Percentiles rank a stretch among this genome's conserved stretches.
Conservation (phyloP, 148 eudicot genomes). For the Nepenthes gracilis region DNA sequence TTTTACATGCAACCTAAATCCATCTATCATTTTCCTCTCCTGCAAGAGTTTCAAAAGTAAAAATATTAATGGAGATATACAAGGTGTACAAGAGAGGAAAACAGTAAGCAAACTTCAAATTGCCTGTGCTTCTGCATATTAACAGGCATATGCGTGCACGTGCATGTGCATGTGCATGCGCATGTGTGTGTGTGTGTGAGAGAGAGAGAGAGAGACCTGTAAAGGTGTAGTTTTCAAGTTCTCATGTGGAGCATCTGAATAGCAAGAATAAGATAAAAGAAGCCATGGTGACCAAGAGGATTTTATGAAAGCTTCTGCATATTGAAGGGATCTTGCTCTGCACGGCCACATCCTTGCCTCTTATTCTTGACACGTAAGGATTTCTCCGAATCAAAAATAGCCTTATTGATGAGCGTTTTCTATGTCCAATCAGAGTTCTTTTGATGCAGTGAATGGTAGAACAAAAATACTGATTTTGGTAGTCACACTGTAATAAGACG, state of each 20-base stretch:
- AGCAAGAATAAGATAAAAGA: slow-evolving; percentile 25
- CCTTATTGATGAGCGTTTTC: too few species aligned
- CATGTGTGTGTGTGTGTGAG: too few species aligned
- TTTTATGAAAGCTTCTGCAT: slow-evolving; percentile 17
- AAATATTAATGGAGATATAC: neutral
- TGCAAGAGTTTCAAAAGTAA: slow-evolving; percentile 13
- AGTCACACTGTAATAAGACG: too few species aligned
- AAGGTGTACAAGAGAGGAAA: neutral
- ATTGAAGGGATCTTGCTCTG: slow-evolving; percentile 21
- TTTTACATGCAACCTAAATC: slow-evolving; percentile 66
- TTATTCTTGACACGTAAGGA: too few species aligned
- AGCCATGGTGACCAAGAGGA: slow-evolving; percentile 37
- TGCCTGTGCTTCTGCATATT: neutral
- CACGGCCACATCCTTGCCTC: slow-evolving; percentile 30
- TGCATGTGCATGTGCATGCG: slow-evolving; percentile 4
- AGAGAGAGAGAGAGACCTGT: slow-evolving; percentile 27
- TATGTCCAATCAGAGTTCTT: too few species aligned
- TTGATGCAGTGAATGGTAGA: too few species aligned
- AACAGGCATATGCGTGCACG: neutral
- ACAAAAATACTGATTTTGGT: too few species aligned
- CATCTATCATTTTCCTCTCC: slow-evolving; percentile 93
- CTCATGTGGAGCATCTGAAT: slow-evolving; percentile 35
- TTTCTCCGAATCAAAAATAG: too few species aligned
- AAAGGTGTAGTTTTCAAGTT: slow-evolving; percentile 64
- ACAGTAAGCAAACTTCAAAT: neutral